phyloP scores from a whole-genome alignment of 768 basidiomycete genomes.

The Naganishia kalamii region DNA sequence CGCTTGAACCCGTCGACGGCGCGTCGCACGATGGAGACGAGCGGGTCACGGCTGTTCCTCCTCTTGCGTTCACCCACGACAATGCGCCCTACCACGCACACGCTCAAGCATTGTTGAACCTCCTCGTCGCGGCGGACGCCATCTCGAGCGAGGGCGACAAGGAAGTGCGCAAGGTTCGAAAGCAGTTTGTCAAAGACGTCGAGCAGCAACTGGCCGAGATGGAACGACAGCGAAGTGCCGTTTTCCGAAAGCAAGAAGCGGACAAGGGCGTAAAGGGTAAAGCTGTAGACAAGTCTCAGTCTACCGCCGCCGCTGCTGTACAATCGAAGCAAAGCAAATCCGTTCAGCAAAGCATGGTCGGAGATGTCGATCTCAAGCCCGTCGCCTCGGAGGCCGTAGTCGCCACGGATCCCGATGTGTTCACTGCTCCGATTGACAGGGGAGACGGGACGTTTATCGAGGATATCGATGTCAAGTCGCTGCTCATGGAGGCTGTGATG shows the following conservation, averaged over 20 bases:
- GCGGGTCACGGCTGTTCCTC: conserved; percentile 13
- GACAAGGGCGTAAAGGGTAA: not conserved
- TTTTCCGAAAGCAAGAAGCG: conserved; percentile 14
- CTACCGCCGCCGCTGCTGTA: not conserved
- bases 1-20: not conserved
- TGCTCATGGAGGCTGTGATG: too few relatives aligned
- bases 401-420: too few relatives aligned
- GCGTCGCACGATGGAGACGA: not conserved
- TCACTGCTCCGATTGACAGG: too few relatives aligned
- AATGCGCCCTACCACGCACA: conserved; percentile 60
- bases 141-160: conserved; percentile 60
- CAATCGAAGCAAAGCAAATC: not conserved
- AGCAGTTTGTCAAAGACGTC: conserved; percentile 54
- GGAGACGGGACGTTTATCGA: too few relatives aligned
- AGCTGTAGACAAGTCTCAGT: not conserved
- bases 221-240: conserved; percentile 27
- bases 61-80: conserved; percentile 55
- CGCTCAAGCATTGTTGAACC: conserved; percentile 55
- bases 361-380: too few relatives aligned
- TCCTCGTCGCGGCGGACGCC: conserved; percentile 61
- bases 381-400: too few relatives aligned
- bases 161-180: conserved; percentile 53
- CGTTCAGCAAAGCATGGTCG: not conserved
- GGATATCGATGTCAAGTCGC: too few relatives aligned
- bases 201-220: conserved; percentile 53